Percentiles rank a stretch among this genome's conserved stretches.
Evolutionary conservation across 2,329 filamentous ascomycete genomes (phyloP).

Genomic region (Decorospora gaudefroyi): DNA sequence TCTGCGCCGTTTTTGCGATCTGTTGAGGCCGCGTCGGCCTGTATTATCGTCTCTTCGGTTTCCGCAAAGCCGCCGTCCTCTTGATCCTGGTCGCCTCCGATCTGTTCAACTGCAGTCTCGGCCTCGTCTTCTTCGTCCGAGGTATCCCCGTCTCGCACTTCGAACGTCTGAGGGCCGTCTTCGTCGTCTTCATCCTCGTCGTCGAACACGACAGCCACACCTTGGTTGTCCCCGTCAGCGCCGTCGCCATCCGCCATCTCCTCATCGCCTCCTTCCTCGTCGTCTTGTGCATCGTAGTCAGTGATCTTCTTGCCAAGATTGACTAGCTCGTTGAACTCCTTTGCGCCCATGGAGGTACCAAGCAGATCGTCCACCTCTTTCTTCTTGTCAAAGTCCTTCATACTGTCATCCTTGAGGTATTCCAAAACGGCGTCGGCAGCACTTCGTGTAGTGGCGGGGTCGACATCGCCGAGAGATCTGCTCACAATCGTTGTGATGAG

Average conservation of each 20-base stretch:
- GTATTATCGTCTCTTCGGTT: conserved; percentile 81
- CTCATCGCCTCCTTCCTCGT: conserved; percentile 79
- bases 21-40: conserved; percentile 61
- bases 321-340: conserved; percentile 95
- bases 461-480: conserved; percentile 86
- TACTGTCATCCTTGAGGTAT: conserved; percentile 88
- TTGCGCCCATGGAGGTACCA: conserved; percentile 77
- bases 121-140: conserved; percentile 76
- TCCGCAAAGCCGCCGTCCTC: conserved; percentile 57
- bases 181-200: conserved; percentile 83
- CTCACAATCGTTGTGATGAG: conserved; percentile 91
- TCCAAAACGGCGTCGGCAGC: conserved; percentile 91
- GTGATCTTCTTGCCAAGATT: conserved; percentile 99
- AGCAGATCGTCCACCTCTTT: conserved; percentile 94
- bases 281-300: conserved; percentile 95
- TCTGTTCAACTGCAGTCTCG: conserved; percentile 63
- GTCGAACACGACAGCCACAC: conserved; percentile 96
- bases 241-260: conserved; percentile 64
- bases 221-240: conserved; percentile 87
- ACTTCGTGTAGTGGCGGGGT: conserved; percentile 87
- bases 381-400: conserved; percentile 98
- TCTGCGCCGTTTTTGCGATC: conserved; percentile 52
- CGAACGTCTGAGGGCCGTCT: conserved; percentile 74
- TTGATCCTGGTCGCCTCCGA: conserved; percentile 56
- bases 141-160: conserved; percentile 82